Evolutionary conservation across 2,329 filamentous ascomycete genomes (phyloP).

Genomic region (Helotiales sp.): DNA sequence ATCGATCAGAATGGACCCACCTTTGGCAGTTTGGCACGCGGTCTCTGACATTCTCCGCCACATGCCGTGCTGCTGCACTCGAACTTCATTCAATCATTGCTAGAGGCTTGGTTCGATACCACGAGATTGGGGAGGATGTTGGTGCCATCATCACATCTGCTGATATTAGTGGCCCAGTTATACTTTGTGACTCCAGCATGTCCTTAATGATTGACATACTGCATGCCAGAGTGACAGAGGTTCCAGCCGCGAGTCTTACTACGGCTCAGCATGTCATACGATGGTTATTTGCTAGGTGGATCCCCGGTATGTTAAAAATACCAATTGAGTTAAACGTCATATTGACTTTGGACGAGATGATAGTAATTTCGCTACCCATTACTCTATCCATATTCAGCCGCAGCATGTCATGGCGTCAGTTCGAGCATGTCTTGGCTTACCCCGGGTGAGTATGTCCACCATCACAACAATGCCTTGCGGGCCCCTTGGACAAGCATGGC

Average conservation of each 20-base stretch:
- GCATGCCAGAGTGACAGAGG: constrained; percentile 66
- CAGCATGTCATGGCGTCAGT: constrained; percentile 71
- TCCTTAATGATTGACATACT: constrained; percentile 74
- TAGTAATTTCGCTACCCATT: constrained; percentile 66
- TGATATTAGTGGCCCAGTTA: constrained; percentile 79
- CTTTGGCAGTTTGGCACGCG: constrained; percentile 77
- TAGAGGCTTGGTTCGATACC: constrained; percentile 68
- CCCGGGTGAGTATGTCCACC: constrained; percentile 24
- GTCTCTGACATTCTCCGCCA: constrained; percentile 70
- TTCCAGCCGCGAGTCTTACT: constrained; percentile 69
- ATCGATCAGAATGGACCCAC: constrained; percentile 67
- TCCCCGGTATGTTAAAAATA: constrained; percentile 64
- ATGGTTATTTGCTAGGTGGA: constrained; percentile 86
- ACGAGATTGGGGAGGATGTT: constrained; percentile 69
- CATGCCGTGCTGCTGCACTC: constrained; percentile 75
- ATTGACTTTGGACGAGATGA: constrained; percentile 58
- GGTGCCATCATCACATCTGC: constrained; percentile 76
- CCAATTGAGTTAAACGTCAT: not conserved
- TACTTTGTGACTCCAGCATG: constrained; percentile 80
- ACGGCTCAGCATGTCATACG: constrained; percentile 74
- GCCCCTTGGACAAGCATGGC: constrained; percentile 42
- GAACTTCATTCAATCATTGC: constrained; percentile 72
- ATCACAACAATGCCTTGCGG: constrained; percentile 33
- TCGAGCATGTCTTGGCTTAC: constrained; percentile 67
- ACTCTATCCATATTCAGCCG: constrained; percentile 67